Base-by-base conservation (phyloP, 305 asterid species). In the Fraxinus velutina region DNA sequence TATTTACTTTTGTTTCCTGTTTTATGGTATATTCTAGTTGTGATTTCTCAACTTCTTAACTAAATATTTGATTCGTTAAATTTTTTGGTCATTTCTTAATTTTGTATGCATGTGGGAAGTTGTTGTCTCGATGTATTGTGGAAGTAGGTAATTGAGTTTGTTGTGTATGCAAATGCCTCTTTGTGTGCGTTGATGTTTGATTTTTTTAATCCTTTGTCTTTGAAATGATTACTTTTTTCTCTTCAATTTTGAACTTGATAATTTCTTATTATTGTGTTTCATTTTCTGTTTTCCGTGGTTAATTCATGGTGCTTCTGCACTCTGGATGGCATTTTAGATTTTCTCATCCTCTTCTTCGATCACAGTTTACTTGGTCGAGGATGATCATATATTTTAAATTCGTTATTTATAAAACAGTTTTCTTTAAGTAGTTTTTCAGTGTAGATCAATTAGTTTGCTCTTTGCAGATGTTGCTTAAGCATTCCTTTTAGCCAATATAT, bases 31-130 rank as follows among this genome's bases (percentile, higher is more conserved):
- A 34, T 52, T 75, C 70, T 70, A 39, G 80, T 57, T 79, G 80
- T 81, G 84, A 72, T 71, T 71, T 13, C 75, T 71, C 44, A 32
- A 15, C 9, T 71, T 64, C 36, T 64, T n/a, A 71, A 30, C 44
- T 4, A 71, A 71, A 71, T 71, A 24, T 12, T 68, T 29, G 36
- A 68, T 68, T 68, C 4, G 9, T 27, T 68, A 68, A 22, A 29
- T 29, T 68, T 12, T 68, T 68, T 68, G 8, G 36, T 29, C 19
- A 66, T 27, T 66, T 12, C 36, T 66, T 66, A 66, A 29, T 29
- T 12, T 66, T 21, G 32, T 66, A 1, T 12, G 39, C 39, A 2
- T 17, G 3, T 12, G 36, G 73, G 39, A 24, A 68, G 74, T 24
- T 27, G 19, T 17, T 68, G 34, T 68, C 8, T 19, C 17, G 36